Evolutionary conservation across 495 filamentous ascomycete genomes (phyloP), one percentile per base, ranked within the genome.

Genomic region (Parachaetomium inaequale): DNA sequence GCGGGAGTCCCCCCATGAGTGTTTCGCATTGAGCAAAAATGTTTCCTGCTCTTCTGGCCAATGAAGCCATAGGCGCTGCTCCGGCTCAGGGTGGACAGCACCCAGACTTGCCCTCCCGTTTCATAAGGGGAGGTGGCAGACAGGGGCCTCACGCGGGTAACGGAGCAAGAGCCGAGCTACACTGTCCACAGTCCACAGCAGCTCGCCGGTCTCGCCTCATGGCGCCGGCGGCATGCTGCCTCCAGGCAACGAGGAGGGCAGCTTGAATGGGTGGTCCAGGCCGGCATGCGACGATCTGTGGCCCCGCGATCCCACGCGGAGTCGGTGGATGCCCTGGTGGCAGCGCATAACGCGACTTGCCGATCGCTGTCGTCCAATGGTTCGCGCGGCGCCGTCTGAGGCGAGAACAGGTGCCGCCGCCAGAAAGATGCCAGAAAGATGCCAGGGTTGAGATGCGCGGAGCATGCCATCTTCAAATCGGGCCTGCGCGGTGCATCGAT

Each of bases 51-150:
- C 23, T 67, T 68, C 56, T 58, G 66, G 60, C 72, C 72, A 74
- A 74, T 74, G 67, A 72, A 70, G 62, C 65, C 38, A 58, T 74
- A 70, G 66, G 67, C 72, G 69, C 72, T 62, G 42, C 36, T 43
- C 46, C 49, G 36, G 53, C 58, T 51, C 67, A 67, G 21, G 67
- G 64, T 54, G 52, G 55, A 46, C 32, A 53, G 55, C 29, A 64
- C 46, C 58, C 5, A 26, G 43, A 36, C 31, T 38, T 36, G 23
- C 17, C 38, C 38, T 7, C 53, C 19, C 21, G 65, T 70, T 68
- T 68, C 65, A 66, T 58, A 31, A 63, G 54, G 51, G 45, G 47
- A 60, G 26, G 29, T 50, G 40, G 40, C 59, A 19, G 53, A 61
- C 56, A 53, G 55, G 47, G 55, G 61, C 17, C 17, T 40, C 32